Conservation (phyloP, 177 flowering plant species). For the Vitis hybrid region DNA sequence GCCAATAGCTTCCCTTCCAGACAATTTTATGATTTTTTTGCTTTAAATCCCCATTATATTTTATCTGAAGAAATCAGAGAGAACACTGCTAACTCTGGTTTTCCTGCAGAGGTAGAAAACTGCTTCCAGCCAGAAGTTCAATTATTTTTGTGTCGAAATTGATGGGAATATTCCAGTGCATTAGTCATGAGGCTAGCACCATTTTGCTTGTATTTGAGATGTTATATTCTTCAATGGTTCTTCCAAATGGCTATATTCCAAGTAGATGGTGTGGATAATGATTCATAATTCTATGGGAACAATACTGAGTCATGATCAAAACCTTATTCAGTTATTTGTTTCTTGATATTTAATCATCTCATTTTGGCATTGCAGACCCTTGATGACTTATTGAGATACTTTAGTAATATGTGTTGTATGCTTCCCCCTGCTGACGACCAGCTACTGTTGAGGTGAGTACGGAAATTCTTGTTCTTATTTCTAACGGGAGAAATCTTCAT, state of each 20-base stretch:
- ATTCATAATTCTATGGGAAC: neutral
- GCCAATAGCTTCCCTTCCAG: conserved; percentile 40
- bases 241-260: neutral
- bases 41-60: conserved; percentile 45
- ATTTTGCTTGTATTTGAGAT: too few relatives aligned
- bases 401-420: conserved; percentile 44
- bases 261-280: neutral
- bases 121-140: neutral
- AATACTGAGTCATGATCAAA: too few relatives aligned
- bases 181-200: too few relatives aligned
- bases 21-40: conserved; percentile 55
- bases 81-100: conserved; percentile 40
- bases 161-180: too few relatives aligned
- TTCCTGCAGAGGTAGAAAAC: conserved; percentile 51
- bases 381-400: conserved; percentile 55
- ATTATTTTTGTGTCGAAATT: too few relatives aligned
- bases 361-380: conserved; percentile 62
- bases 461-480: neutral
- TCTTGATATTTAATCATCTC: neutral
- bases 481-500: neutral
- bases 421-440: conserved; percentile 61
- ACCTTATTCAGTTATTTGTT: neutral
- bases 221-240: neutral
- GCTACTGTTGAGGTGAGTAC: conserved; percentile 67
- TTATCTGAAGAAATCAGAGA: conserved; percentile 59